Base-by-base conservation (phyloP, 371 early-diverging fungal genomes). In the Mortierella sp. region DNA sequence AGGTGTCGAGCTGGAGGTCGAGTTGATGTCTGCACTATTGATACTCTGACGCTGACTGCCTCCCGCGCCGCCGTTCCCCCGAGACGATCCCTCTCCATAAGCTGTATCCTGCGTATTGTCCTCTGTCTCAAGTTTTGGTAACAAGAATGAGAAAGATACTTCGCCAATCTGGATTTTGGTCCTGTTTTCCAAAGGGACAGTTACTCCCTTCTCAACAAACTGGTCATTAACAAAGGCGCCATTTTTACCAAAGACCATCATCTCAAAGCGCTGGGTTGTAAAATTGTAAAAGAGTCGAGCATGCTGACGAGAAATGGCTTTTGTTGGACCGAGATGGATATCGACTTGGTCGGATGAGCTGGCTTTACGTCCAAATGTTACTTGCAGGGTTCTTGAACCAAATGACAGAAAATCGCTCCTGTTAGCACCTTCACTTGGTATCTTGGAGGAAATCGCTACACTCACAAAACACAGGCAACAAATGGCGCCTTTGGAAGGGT, bases 251-350 rank as follows among this genome's bases (percentile, higher is more conserved):
- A 91, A 88, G 5, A 95, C 91, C 78, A 88, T 89, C 84, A 96
- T 83, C 84, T 97, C 96, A 84, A 94, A 97, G 26, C 88, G 87
- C 73, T 93, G 92, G 12, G 86, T 88, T 26, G 87, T 84, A 80
- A 94, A 94, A 85, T 96, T 97, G 86, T 93, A 97, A 70, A 89
- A 90, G 20, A 97, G 88, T n/a, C 91, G 87, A n/a, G 94, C 95
- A 69, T 96, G 96, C 66, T 92, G 90, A 16, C 96, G 86, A 16
- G 96, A 96, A 32, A 97, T 92, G 9, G 94, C 90, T 70, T 95
- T 97, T 66, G 91, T 88, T 64, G 90, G 88, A 30, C 95, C 96
- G 26, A 97, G 85, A 59, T 93, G 92, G 57, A 97, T 91, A 77
- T 97, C 95, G 10, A 95, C 93, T 3, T 86, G 85, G 54, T 90